Evolutionary conservation across 805 yeast species (phyloP).

Genomic region (Saccharomyces jurei): DNA sequence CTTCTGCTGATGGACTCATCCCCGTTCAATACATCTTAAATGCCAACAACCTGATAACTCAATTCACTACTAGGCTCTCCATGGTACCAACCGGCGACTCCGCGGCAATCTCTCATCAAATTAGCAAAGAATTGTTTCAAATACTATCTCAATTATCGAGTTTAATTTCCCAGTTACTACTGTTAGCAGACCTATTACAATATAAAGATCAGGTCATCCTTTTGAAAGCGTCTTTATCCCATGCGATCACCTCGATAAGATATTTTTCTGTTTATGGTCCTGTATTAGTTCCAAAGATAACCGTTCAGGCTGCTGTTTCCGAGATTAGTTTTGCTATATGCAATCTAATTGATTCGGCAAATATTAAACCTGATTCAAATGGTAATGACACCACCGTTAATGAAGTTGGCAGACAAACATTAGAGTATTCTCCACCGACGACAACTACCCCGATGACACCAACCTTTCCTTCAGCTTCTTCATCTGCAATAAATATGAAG

Average conservation of each 20-base stretch:
- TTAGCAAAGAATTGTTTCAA: slow-evolving; percentile 18
- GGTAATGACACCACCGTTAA: not conserved
- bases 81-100: not conserved
- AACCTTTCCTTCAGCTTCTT: not conserved
- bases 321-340: slow-evolving; percentile 64
- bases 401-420: not conserved
- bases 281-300: slow-evolving; percentile 57
- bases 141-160: slow-evolving; percentile 20
- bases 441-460: not conserved
- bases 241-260: slow-evolving; percentile 67
- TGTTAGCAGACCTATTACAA: slow-evolving; percentile 17
- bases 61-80: not conserved
- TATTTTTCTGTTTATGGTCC: slow-evolving; percentile 54
- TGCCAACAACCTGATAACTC: not conserved
- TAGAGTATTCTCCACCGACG: not conserved
- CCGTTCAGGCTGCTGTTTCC: slow-evolving; percentile 67
- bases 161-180: slow-evolving; percentile 14
- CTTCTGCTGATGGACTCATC: not conserved
- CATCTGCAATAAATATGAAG: not conserved
- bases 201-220: slow-evolving; percentile 38
- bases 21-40: not conserved
- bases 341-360: slow-evolving; percentile 37
- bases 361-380: slow-evolving; percentile 3
- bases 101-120: not conserved
- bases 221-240: slow-evolving; percentile 58